Evolutionary conservation across 306 rosid species (phyloP), one percentile per base, ranked within the genome.

Genomic region (Begonia masoniana): DNA sequence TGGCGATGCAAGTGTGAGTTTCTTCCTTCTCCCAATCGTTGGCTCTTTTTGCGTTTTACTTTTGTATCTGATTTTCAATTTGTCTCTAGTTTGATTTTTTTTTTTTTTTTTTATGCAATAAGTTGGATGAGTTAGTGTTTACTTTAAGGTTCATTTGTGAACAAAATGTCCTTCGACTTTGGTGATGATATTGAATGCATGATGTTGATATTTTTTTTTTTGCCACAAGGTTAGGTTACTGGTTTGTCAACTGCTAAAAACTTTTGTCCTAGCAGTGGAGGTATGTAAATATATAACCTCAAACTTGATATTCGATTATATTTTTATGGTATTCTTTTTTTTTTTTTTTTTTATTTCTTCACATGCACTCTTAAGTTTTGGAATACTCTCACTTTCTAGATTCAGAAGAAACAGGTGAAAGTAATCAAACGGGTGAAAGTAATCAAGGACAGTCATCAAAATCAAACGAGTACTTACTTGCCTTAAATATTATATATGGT

Each of bases 381-480:
- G 43, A 52, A 70, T 72, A 41, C 43, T 52, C 45, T 52, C 52
- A 5, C 51, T 52, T 69, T 69, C 62, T 66, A 81, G 94, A 78
- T 72, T 62, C 82, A 24, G 55, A 43, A 51, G 80, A 71, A 52
- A 73, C 59, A 35, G 15, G 57, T 59, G 78, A 81, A 55, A 71
- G 66, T 65, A 36, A 58, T 51, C 69, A 59, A 66, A 24, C 59
- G 35, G 15, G 59, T 59, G 82, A 83, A 55, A 71, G 66, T 63
- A 36, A 60, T 51, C 69, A 59, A 66, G 78, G 76, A 55, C 54
- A 36, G 41, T 57, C 56, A 1, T 55, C 10, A 45, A 52, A 79
- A 64, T 62, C 52, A 62, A 86, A 68, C 17, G 73, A 68, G 95
- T 85, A 85, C 66, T 80, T 58, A 58, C 71, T 61, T 66, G 16